Conservation (phyloP, 345 rosid species). For the Hevea brasiliensis region DNA sequence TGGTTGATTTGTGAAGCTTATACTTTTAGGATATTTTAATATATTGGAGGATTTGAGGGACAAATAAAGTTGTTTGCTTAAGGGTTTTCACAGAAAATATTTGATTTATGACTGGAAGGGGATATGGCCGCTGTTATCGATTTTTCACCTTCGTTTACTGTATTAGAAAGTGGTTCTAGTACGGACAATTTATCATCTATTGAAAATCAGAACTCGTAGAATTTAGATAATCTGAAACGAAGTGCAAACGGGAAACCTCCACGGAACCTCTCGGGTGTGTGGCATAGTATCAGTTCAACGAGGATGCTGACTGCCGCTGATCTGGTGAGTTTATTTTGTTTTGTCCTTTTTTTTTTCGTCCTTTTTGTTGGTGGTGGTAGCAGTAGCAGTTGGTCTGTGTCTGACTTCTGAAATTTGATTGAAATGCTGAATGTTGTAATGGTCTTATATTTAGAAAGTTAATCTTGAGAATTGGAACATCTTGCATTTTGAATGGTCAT, state of each 20-base stretch:
- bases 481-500: neutral
- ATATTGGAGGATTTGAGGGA: neutral
- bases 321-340: conserved; percentile 40
- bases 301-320: conserved; percentile 51
- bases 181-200: conserved; percentile 36
- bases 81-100: conserved; percentile 12
- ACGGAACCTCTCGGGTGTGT: conserved; percentile 48
- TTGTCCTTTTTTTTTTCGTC: neutral
- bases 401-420: neutral
- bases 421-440: neutral
- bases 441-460: neutral
- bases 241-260: conserved; percentile 71
- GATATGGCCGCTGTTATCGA: conserved; percentile 60
- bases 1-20: conserved; percentile 6
- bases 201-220: conserved; percentile 44
- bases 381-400: neutral
- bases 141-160: conserved; percentile 48
- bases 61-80: neutral
- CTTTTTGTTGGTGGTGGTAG: neutral
- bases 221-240: conserved; percentile 51
- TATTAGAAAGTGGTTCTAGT: conserved; percentile 50
- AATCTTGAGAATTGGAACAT: neutral
- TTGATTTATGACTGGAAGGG: conserved; percentile 44
- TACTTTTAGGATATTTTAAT: neutral
- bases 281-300: conserved; percentile 44